Evolutionary conservation across 228 moss, liverwort and hornwort species (phyloP).

Genomic region (Sphagnum fallax): DNA sequence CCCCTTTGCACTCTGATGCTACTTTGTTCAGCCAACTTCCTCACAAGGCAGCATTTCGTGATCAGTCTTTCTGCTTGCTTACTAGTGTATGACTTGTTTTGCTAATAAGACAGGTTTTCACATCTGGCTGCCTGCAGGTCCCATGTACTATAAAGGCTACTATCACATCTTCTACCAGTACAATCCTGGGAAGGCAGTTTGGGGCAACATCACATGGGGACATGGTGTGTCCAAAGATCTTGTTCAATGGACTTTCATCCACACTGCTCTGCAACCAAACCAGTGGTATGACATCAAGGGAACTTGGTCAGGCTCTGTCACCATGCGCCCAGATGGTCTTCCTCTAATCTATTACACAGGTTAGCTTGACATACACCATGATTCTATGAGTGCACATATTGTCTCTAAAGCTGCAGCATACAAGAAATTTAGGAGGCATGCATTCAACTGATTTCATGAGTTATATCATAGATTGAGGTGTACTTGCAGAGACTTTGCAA

Average conservation of each 20-base stretch:
- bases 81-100: too few relatives aligned
- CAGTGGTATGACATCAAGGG: slow-evolving; percentile 72
- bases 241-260: slow-evolving; percentile 71
- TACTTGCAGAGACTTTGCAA: too few relatives aligned
- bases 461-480: too few relatives aligned
- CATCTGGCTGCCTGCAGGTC: slow-evolving; percentile 30
- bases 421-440: too few relatives aligned
- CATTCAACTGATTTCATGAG: too few relatives aligned
- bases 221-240: slow-evolving; percentile 78
- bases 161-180: slow-evolving; percentile 95
- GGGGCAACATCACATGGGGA: slow-evolving; percentile 70
- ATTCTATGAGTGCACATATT: too few relatives aligned
- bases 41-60: too few relatives aligned
- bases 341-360: slow-evolving; percentile 81
- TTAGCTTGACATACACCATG: not conserved
- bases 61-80: too few relatives aligned
- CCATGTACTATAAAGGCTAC: slow-evolving; percentile 71
- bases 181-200: slow-evolving; percentile 49
- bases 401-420: too few relatives aligned
- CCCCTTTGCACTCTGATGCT: too few relatives aligned
- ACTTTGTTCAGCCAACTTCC: too few relatives aligned
- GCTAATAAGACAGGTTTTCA: too few relatives aligned
- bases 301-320: slow-evolving; percentile 88
- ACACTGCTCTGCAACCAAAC: slow-evolving; percentile 53
- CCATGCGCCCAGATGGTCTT: slow-evolving; percentile 57